A percentile compares a stretch with the other conserved stretches of the same genome.
These are phyloP conservation scores for Hirschfeldia incana DNA, from an alignment of 345 rosid genomes.

Conservation along the genomic window DNA sequence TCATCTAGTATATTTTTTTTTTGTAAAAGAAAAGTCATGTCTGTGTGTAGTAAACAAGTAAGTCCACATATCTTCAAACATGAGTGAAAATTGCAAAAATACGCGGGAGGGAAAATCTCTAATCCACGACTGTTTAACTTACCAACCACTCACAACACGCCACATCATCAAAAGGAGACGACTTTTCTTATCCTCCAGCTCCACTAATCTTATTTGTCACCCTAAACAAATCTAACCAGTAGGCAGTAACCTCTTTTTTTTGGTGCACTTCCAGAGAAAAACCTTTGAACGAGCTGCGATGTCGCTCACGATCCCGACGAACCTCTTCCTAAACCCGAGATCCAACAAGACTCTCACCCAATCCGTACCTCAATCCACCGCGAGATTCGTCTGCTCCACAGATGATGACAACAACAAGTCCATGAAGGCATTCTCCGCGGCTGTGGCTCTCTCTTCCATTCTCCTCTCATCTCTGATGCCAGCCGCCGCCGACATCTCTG, in stretches of 20 bases:
- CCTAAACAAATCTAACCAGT: conserved; percentile 37
- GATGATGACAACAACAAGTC: conserved; percentile 34
- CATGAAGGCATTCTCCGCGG: conserved; percentile 83
- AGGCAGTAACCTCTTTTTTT: too few species aligned
- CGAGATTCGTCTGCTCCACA: conserved; percentile 55
- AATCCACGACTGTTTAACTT: conserved; percentile 32
- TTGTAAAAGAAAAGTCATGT: too few species aligned
- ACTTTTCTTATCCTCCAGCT: conserved; percentile 52
- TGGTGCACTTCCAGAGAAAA: too few species aligned
- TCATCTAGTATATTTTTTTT: too few species aligned
- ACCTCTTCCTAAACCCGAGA: conserved; percentile 49
- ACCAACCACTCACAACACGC: conserved; percentile 44
- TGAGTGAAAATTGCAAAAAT: conserved; percentile 2
- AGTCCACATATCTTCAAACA: conserved; percentile 27
- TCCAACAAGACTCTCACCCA: conserved; percentile 37
- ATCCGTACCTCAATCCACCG: conserved; percentile 40
- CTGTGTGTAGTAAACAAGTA: too few species aligned
- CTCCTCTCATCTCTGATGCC: conserved; percentile 87
- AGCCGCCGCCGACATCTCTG: conserved; percentile 86
- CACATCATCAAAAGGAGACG: conserved; percentile 47
- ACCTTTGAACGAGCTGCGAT: conserved; percentile 22
- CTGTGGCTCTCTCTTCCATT: conserved; percentile 86
- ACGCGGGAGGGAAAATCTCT: conserved; percentile 19
- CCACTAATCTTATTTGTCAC: conserved; percentile 37
- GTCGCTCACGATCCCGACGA: conserved; percentile 86